phyloP scores from a whole-genome alignment of 2,329 filamentous ascomycete genomes.

The Aspergillus ustus region DNA sequence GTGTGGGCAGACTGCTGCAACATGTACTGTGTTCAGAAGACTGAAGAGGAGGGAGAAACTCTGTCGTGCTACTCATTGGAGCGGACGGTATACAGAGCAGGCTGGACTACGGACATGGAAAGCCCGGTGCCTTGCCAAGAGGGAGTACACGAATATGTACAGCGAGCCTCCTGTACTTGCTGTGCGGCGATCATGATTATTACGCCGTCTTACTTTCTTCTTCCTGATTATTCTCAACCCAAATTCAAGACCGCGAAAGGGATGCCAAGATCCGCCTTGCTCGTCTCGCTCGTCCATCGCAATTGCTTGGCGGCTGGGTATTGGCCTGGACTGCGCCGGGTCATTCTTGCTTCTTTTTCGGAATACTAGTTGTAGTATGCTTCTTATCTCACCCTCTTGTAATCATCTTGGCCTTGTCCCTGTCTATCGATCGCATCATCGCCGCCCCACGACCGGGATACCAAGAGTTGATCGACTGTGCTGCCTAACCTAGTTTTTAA shows the following conservation, averaged over 20 bases:
- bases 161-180: background rate
- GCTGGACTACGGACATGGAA: background rate
- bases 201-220: background rate
- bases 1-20: background rate
- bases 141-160: background rate
- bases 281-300: slow-evolving; percentile 4
- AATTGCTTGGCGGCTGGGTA: slow-evolving; percentile 7
- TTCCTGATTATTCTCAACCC: background rate
- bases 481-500: background rate
- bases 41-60: background rate
- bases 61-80: slow-evolving; percentile 5
- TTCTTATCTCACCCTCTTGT: background rate
- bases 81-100: slow-evolving; percentile 8
- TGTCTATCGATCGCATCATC: too few species aligned
- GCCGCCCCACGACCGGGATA: background rate
- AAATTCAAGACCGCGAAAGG: background rate
- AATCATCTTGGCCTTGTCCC: background rate
- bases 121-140: slow-evolving; percentile 6
- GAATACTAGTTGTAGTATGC: too few species aligned
- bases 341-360: background rate
- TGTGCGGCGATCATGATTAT: background rate
- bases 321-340: background rate
- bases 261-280: slow-evolving; percentile 13
- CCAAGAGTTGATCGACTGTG: background rate
- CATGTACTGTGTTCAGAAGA: background rate